Percentiles rank a stretch among this genome's conserved stretches.
These are phyloP conservation scores for Stagonosporopsis tanaceti DNA, from an alignment of 2,329 filamentous ascomycete species.

Conservation along the genomic window DNA sequence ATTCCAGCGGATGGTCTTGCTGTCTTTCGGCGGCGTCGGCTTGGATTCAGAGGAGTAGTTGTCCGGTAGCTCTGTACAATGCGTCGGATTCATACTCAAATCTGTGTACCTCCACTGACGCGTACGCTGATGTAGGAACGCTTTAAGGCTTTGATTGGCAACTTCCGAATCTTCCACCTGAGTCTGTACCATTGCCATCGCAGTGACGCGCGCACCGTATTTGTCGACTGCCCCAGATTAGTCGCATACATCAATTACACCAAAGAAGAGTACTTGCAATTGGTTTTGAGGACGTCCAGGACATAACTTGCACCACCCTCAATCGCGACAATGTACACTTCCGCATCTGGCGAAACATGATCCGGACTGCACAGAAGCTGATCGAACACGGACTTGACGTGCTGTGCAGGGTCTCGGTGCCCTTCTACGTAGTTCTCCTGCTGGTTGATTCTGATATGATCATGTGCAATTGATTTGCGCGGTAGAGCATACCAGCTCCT, in stretches of 20 bases:
- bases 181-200: conserved; percentile 45
- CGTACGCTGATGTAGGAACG: conserved; percentile 43
- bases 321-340: conserved; percentile 75
- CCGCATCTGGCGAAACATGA: conserved; percentile 59
- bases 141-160: conserved; percentile 29
- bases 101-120: conserved; percentile 44
- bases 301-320: conserved; percentile 70
- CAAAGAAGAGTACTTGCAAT: conserved; percentile 55
- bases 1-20: conserved; percentile 25
- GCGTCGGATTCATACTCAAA: conserved; percentile 21
- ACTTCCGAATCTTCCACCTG: conserved; percentile 32
- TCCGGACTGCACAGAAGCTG: conserved; percentile 61
- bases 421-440: conserved; percentile 68
- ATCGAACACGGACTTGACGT: conserved; percentile 73
- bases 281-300: conserved; percentile 65
- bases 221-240: conserved; percentile 35
- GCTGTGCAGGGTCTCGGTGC: conserved; percentile 65
- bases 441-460: conserved; percentile 60
- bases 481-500: conserved; percentile 66
- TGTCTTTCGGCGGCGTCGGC: not conserved
- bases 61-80: conserved; percentile 37
- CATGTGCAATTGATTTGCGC: conserved; percentile 67
- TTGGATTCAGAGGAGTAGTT: conserved; percentile 17
- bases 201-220: conserved; percentile 36
- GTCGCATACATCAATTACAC: not conserved